Evolutionary conservation across 2,329 filamentous ascomycete genomes (phyloP).

Genomic region (Diaporthe australafricana): DNA sequence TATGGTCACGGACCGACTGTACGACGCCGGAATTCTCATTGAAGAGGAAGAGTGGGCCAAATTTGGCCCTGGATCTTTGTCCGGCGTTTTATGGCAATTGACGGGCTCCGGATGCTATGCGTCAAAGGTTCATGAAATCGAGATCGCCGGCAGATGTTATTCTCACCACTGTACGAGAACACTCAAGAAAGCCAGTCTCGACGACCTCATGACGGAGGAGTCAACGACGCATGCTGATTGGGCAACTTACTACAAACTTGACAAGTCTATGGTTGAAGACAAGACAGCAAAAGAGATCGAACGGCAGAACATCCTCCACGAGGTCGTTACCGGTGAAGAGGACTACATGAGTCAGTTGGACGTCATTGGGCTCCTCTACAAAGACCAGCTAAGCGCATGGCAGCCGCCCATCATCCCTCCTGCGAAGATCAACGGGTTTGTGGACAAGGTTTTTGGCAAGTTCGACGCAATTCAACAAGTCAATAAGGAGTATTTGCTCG

Average conservation of each 20-base stretch:
- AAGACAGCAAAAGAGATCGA: conserved; percentile 89
- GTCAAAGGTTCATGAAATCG: conserved; percentile 79
- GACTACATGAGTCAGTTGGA: conserved; percentile 90
- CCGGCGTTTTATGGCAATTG: conserved; percentile 92
- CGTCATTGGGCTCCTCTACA: conserved; percentile 85
- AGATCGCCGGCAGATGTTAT: conserved; percentile 84
- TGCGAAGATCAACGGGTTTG: conserved; percentile 81
- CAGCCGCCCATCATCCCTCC: conserved; percentile 85
- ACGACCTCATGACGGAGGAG: conserved; percentile 77
- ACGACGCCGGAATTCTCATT: conserved; percentile 80
- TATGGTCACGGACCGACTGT: conserved; percentile 83
- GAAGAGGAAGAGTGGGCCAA: conserved; percentile 98
- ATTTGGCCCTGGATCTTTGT: conserved; percentile 82
- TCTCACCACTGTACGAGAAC: conserved; percentile 94
- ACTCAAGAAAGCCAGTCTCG: conserved; percentile 91
- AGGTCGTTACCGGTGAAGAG: conserved; percentile 94
- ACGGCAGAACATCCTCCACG: conserved; percentile 92
- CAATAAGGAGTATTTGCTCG: conserved; percentile 91
- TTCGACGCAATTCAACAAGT: conserved; percentile 88
- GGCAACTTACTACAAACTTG: conserved; percentile 88
- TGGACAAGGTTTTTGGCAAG: conserved; percentile 89
- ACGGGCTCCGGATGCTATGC: conserved; percentile 94
- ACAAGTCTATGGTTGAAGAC: conserved; percentile 78
- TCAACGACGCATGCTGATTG: conserved; percentile 82
- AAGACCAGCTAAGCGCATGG: conserved; percentile 79